A percentile compares a stretch with the other conserved stretches of the same genome.
phyloP scores from a whole-genome alignment of 495 filamentous ascomycete species.

The Xylaria palmicola region DNA sequence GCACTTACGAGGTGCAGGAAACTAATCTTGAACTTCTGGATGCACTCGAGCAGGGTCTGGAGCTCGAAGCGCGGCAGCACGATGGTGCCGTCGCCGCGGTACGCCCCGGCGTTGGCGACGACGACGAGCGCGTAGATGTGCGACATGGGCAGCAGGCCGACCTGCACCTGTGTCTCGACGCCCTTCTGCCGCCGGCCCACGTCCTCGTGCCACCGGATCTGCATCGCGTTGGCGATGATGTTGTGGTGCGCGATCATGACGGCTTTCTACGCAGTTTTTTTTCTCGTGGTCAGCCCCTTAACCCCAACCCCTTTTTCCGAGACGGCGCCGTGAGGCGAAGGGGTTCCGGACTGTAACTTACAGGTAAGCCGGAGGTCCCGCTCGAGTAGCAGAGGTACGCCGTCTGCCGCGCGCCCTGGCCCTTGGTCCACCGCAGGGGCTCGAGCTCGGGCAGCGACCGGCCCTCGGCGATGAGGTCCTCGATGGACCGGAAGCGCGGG shows the following conservation, averaged over 20 bases:
- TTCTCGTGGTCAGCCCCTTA: too few relatives aligned
- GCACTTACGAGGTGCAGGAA: conserved; percentile 62
- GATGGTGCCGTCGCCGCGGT: conserved; percentile 74
- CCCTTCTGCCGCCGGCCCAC: conserved; percentile 36
- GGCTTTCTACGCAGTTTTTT: conserved; percentile 68
- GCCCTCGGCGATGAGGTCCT: conserved; percentile 68
- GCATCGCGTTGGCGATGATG: conserved; percentile 80
- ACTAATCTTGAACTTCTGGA: conserved; percentile 72
- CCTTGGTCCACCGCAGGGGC: conserved; percentile 64
- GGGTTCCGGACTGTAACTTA: too few relatives aligned
- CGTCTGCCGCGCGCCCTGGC: conserved; percentile 71
- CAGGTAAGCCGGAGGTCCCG: conserved; percentile 83
- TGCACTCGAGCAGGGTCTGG: conserved; percentile 58
- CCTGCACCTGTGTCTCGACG: conserved; percentile 55
- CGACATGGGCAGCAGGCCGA: conserved; percentile 79
- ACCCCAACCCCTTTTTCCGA: not conserved
- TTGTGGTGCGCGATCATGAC: conserved; percentile 91
- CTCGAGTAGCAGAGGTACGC: conserved; percentile 90
- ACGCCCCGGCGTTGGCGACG: conserved; percentile 65
- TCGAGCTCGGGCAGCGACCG: conserved; percentile 60
- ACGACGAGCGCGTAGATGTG: conserved; percentile 88
- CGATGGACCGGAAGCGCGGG: conserved; percentile 65
- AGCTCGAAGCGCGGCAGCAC: conserved; percentile 87
- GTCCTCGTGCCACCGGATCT: conserved; percentile 59
- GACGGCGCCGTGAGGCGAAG: too few relatives aligned